Conservation (phyloP, 495 filamentous ascomycete species). For the Aspergillus carlsbadensis region DNA sequence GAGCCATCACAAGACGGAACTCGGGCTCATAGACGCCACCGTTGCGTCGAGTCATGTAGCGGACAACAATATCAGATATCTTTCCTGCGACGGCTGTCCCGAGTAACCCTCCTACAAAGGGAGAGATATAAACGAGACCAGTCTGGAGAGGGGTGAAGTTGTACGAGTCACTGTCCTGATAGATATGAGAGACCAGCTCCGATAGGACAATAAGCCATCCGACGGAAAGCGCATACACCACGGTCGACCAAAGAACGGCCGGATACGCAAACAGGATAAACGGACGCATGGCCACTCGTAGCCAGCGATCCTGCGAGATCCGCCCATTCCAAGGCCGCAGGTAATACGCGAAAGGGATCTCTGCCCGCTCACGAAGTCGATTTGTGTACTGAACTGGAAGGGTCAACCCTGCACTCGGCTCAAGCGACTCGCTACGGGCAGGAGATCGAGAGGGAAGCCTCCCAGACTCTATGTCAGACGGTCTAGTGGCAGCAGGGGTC, state of each 20-base stretch:
- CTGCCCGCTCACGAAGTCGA: slow-evolving; percentile 55
- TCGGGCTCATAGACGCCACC: slow-evolving; percentile 94
- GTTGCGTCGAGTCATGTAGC: slow-evolving; percentile 77
- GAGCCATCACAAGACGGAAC: slow-evolving; percentile 88
- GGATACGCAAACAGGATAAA: slow-evolving; percentile 88
- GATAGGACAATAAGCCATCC: slow-evolving; percentile 96
- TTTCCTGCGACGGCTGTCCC: slow-evolving; percentile 90
- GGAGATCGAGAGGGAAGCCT: slow-evolving; percentile 24
- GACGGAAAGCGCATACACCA: slow-evolving; percentile 85
- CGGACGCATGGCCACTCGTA: slow-evolving; percentile 70
- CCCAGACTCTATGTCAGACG: slow-evolving; percentile 26
- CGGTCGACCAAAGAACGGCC: slow-evolving; percentile 83
- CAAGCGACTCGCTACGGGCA: slow-evolving; percentile 32
- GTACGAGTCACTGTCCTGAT: slow-evolving; percentile 63
- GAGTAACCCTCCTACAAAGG: slow-evolving; percentile 84
- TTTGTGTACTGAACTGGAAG: slow-evolving; percentile 55
- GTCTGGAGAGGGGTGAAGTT: slow-evolving; percentile 77
- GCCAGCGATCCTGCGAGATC: slow-evolving; percentile 76
- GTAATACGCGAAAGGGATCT: slow-evolving; percentile 66
- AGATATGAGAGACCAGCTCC: slow-evolving; percentile 78
- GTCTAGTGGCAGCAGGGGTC: slow-evolving; percentile 9
- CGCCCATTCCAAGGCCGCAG: slow-evolving; percentile 75
- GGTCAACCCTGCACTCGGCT: slow-evolving; percentile 23
- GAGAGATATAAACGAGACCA: slow-evolving; percentile 85
- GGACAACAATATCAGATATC: slow-evolving; percentile 81